Conservation (phyloP, 2,329 filamentous ascomycete species). For the Colletotrichum sp. region DNA sequence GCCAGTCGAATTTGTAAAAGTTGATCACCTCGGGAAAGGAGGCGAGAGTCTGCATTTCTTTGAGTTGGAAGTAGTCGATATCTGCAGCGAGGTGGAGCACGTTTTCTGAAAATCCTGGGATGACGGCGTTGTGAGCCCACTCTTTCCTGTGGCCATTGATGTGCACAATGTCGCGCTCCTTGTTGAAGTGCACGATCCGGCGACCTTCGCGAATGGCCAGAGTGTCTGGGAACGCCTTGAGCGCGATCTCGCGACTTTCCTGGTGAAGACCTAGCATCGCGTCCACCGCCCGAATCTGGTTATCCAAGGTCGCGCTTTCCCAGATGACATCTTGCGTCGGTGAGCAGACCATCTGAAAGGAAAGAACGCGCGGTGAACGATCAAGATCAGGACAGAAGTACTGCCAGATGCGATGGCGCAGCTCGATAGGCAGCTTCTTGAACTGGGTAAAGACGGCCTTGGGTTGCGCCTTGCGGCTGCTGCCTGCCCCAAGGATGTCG, state of each 20-base stretch:
- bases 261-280: slow-evolving; percentile 36
- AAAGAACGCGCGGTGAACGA: slow-evolving; percentile 30
- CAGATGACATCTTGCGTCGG: slow-evolving; percentile 4
- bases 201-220: slow-evolving; percentile 32
- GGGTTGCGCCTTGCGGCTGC: background rate
- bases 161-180: slow-evolving; percentile 32
- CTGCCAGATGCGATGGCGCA: slow-evolving; percentile 38
- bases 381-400: slow-evolving; percentile 34
- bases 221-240: slow-evolving; percentile 34
- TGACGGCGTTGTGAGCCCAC: slow-evolving; percentile 8
- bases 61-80: background rate
- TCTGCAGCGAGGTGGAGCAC: slow-evolving; percentile 32
- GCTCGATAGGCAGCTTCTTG: slow-evolving; percentile 34
- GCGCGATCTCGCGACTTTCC: slow-evolving; percentile 39
- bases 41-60: background rate
- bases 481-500: background rate
- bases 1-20: slow-evolving; percentile 28
- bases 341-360: slow-evolving; percentile 24
- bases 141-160: background rate
- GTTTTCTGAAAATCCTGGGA: slow-evolving; percentile 32
- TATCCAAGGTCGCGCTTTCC: slow-evolving; percentile 18
- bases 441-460: slow-evolving; percentile 28
- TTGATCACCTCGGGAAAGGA: slow-evolving; percentile 29
- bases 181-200: slow-evolving; percentile 33
- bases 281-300: slow-evolving; percentile 24